phyloP scores from a whole-genome alignment of 371 early-diverging fungal species.

The Syncephalastrum monosporum region DNA sequence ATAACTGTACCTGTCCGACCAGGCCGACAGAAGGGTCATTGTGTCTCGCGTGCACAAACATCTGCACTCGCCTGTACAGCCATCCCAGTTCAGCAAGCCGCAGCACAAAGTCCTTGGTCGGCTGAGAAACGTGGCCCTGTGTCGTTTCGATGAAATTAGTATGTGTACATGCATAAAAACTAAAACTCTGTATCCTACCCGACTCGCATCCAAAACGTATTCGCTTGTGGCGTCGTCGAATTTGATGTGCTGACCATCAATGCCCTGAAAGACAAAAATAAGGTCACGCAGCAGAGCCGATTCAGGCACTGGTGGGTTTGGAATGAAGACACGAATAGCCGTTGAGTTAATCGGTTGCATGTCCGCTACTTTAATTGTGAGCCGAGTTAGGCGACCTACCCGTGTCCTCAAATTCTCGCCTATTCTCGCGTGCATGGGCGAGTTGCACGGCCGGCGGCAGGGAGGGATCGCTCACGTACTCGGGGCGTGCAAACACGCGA shows the following conservation, averaged over 20 bases:
- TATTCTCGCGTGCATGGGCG: constrained; percentile 25
- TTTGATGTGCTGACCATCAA: constrained; percentile 84
- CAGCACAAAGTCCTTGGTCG: constrained; percentile 58
- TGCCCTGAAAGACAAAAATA: constrained; percentile 91
- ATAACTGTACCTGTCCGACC: constrained; percentile 58
- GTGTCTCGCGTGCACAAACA: constrained; percentile 41
- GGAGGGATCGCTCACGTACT: constrained; percentile 7
- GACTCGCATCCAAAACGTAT: constrained; percentile 49
- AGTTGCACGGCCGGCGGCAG: constrained; percentile 37
- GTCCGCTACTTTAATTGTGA: not conserved
- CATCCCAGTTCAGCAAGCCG: constrained; percentile 71
- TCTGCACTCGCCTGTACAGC: constrained; percentile 62
- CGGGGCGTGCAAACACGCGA: not conserved
- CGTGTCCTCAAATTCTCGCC: constrained; percentile 9
- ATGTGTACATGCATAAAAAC: too few species aligned
- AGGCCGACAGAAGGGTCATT: constrained; percentile 54
- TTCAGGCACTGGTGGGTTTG: constrained; percentile 50
- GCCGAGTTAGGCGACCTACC: constrained; percentile 5
- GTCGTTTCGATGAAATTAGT: not conserved
- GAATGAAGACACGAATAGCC: too few species aligned
- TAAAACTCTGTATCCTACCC: constrained; percentile 19
- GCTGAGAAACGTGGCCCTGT: constrained; percentile 50
- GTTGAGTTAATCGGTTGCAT: too few species aligned
- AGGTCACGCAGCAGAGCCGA: constrained; percentile 77
- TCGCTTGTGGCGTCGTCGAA: constrained; percentile 50